These are phyloP conservation scores for Albifimbria verrucaria DNA, from an alignment of 2,329 filamentous ascomycete genomes.

Conservation along the genomic window DNA sequence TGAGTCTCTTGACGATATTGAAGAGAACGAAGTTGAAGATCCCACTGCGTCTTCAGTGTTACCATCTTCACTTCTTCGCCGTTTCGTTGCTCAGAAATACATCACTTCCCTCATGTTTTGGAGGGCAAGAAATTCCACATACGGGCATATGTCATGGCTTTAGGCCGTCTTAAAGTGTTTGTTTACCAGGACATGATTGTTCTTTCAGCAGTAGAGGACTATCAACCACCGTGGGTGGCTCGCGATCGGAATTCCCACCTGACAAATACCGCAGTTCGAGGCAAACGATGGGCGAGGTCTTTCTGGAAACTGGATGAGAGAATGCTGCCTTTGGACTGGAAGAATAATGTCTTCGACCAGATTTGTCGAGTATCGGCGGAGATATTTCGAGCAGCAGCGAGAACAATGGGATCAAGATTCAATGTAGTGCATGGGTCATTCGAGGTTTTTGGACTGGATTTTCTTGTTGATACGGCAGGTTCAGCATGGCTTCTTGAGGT, in stretches of 20 bases:
- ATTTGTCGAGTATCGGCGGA: constrained; percentile 30
- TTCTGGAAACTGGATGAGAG: constrained; percentile 26
- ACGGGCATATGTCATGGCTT: constrained; percentile 30
- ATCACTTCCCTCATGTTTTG: constrained; percentile 26
- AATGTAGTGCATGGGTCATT: constrained; percentile 32
- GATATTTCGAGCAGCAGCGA: constrained; percentile 28
- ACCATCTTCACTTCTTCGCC: constrained; percentile 31
- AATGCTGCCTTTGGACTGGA: constrained; percentile 29
- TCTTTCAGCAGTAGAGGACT: constrained; percentile 30
- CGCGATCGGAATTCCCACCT: constrained; percentile 29
- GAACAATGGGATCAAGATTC: constrained; percentile 37
- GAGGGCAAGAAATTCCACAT: constrained; percentile 34
- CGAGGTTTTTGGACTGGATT: constrained; percentile 34
- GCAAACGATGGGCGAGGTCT: constrained; percentile 29
- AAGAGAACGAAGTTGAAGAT: constrained; percentile 20
- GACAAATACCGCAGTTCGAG: constrained; percentile 35
- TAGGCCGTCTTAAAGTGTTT: constrained; percentile 34
- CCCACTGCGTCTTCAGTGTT: constrained; percentile 24
- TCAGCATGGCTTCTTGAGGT: constrained; percentile 33
- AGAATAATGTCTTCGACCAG: constrained; percentile 28
- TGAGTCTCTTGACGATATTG: constrained; percentile 32
- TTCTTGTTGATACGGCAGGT: constrained; percentile 27
- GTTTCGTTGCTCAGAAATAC: constrained; percentile 35
- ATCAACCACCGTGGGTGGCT: constrained; percentile 32
- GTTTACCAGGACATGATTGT: constrained; percentile 34